Base-by-base conservation (phyloP, 257 asterid genomes). In the Solanum corneliomulleri region DNA sequence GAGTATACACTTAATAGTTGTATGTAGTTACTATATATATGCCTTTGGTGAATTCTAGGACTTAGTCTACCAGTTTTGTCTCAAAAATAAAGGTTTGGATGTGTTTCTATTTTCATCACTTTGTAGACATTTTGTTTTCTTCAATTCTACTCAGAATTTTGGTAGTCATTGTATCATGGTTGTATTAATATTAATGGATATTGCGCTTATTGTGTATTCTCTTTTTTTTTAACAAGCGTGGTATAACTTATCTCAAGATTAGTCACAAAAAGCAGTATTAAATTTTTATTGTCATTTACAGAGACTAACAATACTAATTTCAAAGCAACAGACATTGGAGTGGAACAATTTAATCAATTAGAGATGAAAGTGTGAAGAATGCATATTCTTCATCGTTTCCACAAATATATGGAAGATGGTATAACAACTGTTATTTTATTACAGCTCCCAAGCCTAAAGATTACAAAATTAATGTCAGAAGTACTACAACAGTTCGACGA, bases 1-100 rank as follows among this genome's bases (percentile, higher is more conserved):
- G 91, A 83, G 87, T 89, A 91, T 82, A 81, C 69, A 87, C 72
- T 82, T 86, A 58, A 86, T 44, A 74, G 87, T 60, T 71, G 35
- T 86, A 86, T 60, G 83, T 84, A 87, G 89, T 81, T 86, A 84
- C 23, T 74, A 21, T 62, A 70, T 45, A 21, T 85, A 80, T 66
- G 88, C 21, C 35, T 56, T 47, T 47, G 68, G 84, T 80, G 84
- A 80, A 47, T 47, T 80, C 84, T 66, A 56, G 62, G 85, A 87
- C 78, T 84, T 66, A 68, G 41, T 42, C 64, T 49, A 68, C 87
- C 87, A 82, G 86, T 85, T 78, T 86, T 82, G 88, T 31, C 83
- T 87, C 44, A 64, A 44, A 82, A 52, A 75, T 72, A 75, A 88
- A 71, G 86, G 70, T 85, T 88, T 87, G 85, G 52, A 70, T 74